Base-by-base conservation (phyloP, 139 green algal genomes). In the Marvania coccoides region DNA sequence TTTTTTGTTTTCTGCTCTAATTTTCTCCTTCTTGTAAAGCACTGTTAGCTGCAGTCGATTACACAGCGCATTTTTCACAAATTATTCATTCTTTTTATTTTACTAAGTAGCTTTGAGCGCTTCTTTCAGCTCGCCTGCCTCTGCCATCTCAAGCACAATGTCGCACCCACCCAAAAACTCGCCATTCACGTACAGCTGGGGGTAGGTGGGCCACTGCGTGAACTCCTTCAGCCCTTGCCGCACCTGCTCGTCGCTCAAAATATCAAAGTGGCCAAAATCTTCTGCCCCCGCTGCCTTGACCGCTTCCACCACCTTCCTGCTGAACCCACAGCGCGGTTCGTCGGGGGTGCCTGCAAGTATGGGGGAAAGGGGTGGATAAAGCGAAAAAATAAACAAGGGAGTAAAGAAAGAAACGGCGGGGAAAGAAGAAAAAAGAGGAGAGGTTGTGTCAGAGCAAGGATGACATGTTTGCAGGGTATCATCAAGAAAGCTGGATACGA, bases 121-220 rank as follows among this genome's bases (percentile, higher is more conserved):
- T n/a, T n/a, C n/a, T n/a, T n/a, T n/a, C 24, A 77, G 53, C 63
- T 88, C 81, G 3, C 81, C 83, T 0, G 26, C 38, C 2, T 65
- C 46, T 4, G 65, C 47, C 80, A 94, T 81, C 70, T 95, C 84
- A 40, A 81, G 42, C n/a, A 94, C 71, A n/a, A 93, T 90, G 70
- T 95, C 89, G 67, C 85, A 91, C 26, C 89, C 89, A 15, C 89
- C 89, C 28, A 95, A n/a, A 28, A 96, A 74, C 75, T 98, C 91
- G 7, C 87, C 87, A 0, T 83, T 74, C 3, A 83, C 79, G 67
- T 92, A 95, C 51, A 94, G 76, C 78, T 96, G 91, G 24, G 91
- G 91, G 71, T 90, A 97, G 6, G 90, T 97, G 19, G 90, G 91
- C 53, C 63, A 67, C 33, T 48, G 35, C 24, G 47, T 30, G 8